phyloP scores from a whole-genome alignment of 768 basidiomycete species.

The Suillus ampliporus region DNA sequence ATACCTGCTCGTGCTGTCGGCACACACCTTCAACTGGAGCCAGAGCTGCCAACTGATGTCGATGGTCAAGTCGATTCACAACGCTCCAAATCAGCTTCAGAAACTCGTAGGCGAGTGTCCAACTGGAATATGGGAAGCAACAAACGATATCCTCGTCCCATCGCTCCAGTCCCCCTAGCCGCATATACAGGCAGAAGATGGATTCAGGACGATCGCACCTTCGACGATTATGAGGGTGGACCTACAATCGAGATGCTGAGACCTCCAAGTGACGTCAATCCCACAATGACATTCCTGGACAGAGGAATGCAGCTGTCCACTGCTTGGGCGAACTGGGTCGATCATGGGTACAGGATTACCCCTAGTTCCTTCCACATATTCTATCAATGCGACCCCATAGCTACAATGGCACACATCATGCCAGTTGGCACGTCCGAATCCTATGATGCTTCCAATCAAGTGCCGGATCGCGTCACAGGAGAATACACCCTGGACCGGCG shows the following conservation, averaged over 20 bases:
- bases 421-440: neutral
- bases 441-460: slow-evolving; percentile 4
- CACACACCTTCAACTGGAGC: too few species aligned
- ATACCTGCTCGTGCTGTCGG: too few species aligned
- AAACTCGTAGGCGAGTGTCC: too few species aligned
- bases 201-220: neutral
- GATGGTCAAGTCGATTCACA: too few species aligned
- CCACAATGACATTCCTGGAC: neutral
- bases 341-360: slow-evolving; percentile 15
- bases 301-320: too few species aligned
- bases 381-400: slow-evolving; percentile 7
- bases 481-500: neutral
- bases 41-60: too few species aligned
- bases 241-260: slow-evolving; percentile 18
- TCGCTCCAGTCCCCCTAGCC: neutral
- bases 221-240: slow-evolving; percentile 17
- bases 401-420: slow-evolving; percentile 9
- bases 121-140: neutral
- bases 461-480: slow-evolving; percentile 7
- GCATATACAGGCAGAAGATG: slow-evolving; percentile 6
- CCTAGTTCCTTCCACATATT: slow-evolving; percentile 17
- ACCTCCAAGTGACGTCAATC: neutral
- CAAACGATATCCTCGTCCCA: neutral
- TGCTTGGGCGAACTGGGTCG: slow-evolving; percentile 1
- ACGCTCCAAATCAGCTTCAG: too few species aligned